Evolutionary conservation across 2,329 filamentous ascomycete species (phyloP).

Genomic region (Hymenoscyphus fraxineus): DNA sequence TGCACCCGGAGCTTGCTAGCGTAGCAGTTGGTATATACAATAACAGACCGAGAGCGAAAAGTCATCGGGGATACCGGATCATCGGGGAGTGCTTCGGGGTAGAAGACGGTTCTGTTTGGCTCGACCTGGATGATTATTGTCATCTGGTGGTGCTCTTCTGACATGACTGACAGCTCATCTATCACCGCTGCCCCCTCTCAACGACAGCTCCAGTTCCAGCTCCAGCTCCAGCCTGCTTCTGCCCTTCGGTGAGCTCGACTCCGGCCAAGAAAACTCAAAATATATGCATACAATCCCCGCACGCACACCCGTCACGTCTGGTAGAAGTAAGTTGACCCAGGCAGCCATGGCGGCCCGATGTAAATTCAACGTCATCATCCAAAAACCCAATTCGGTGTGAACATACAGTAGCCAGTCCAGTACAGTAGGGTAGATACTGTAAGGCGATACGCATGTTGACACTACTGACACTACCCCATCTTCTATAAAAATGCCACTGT

Average conservation of each 20-base stretch:
- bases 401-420: background rate
- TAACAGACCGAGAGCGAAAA: background rate
- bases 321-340: background rate
- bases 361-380: background rate
- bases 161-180: conserved; percentile 6
- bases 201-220: background rate
- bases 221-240: background rate
- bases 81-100: background rate
- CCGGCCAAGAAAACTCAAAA: conserved; percentile 5
- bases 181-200: conserved; percentile 1
- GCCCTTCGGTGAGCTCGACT: conserved; percentile 2
- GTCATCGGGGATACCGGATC: background rate
- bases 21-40: background rate
- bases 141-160: background rate
- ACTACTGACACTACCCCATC: background rate
- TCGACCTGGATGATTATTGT: background rate
- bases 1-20: background rate
- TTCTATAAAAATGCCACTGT: background rate
- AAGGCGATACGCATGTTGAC: background rate
- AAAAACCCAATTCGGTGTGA: background rate
- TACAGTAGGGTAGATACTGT: too few relatives aligned
- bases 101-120: background rate
- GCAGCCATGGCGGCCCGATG: background rate
- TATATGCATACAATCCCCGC: conserved; percentile 5
- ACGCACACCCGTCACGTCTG: background rate